Conservation (phyloP, 495 filamentous ascomycete species). For the Cryomyces antarcticus region DNA sequence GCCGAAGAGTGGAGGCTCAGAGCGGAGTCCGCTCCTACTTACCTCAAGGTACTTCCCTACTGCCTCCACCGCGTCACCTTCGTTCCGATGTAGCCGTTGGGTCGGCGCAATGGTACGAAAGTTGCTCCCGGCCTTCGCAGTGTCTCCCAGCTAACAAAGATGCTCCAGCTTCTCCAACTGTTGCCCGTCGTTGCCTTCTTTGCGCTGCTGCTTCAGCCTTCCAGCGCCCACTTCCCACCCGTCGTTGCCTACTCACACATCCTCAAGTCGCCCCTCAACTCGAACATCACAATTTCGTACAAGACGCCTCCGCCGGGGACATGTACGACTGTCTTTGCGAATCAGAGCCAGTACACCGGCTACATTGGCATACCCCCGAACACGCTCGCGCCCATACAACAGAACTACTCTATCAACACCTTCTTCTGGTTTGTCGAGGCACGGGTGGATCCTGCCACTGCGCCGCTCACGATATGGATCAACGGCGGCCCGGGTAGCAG, state of each 20-base stretch:
- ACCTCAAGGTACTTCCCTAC: too few relatives aligned
- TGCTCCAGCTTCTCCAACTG: too few relatives aligned
- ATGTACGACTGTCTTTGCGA: conserved; percentile 13
- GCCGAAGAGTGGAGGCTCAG: too few relatives aligned
- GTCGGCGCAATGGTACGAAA: too few relatives aligned
- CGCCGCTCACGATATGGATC: conserved; percentile 35
- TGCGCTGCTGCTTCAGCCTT: too few relatives aligned
- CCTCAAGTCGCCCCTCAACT: conserved; percentile 33
- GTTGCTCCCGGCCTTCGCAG: too few relatives aligned
- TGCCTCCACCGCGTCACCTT: too few relatives aligned
- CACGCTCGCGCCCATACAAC: conserved; percentile 28
- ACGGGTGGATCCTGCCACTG: conserved; percentile 17
- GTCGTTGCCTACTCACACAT: too few relatives aligned
- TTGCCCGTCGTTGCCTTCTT: too few relatives aligned
- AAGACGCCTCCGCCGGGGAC: conserved; percentile 31
- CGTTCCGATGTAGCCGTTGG: too few relatives aligned
- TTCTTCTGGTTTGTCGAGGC: conserved; percentile 30
- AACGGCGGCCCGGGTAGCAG: conserved; percentile 38
- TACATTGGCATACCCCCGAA: conserved; percentile 29
- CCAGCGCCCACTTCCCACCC: conserved; percentile 19
- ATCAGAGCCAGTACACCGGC: conserved; percentile 20
- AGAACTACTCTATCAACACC: conserved; percentile 38
- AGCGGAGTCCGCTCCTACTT: too few relatives aligned
- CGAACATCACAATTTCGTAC: conserved; percentile 38
- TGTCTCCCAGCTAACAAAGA: too few relatives aligned